phyloP scores from a whole-genome alignment of 306 rosid genomes.

The Dalbergia cochinchinensis region DNA sequence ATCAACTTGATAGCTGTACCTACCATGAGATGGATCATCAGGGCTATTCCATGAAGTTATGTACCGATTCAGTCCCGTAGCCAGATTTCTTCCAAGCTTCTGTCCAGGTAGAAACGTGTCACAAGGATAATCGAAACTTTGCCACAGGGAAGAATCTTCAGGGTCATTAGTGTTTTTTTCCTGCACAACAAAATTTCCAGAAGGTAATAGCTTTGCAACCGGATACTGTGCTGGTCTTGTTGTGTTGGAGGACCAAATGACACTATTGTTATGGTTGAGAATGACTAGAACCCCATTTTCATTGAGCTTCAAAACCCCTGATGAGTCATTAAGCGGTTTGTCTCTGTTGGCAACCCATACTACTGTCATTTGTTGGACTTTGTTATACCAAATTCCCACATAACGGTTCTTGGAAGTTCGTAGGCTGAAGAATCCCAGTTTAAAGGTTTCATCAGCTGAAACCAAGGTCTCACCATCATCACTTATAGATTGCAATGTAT shows the following conservation, averaged over 20 bases:
- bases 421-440: not conserved
- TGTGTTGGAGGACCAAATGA: conserved; percentile 1
- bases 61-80: not conserved
- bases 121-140: conserved; percentile 41
- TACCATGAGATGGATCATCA: not conserved
- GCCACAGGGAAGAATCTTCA: not conserved
- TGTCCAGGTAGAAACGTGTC: conserved; percentile 47
- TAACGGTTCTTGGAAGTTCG: not conserved
- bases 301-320: not conserved
- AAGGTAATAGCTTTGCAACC: not conserved
- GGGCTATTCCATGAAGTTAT: not conserved
- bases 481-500: not conserved
- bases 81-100: conserved; percentile 46
- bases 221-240: not conserved
- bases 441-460: not conserved
- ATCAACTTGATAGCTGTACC: not conserved
- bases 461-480: not conserved
- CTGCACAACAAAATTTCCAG: not conserved
- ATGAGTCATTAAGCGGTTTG: not conserved
- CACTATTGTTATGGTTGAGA: not conserved
- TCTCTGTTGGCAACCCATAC: not conserved
- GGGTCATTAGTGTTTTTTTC: not conserved
- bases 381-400: not conserved
- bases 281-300: not conserved
- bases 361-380: not conserved